phyloP scores from a whole-genome alignment of 192 early-diverging fungal genomes.

The Podila verticillata region DNA sequence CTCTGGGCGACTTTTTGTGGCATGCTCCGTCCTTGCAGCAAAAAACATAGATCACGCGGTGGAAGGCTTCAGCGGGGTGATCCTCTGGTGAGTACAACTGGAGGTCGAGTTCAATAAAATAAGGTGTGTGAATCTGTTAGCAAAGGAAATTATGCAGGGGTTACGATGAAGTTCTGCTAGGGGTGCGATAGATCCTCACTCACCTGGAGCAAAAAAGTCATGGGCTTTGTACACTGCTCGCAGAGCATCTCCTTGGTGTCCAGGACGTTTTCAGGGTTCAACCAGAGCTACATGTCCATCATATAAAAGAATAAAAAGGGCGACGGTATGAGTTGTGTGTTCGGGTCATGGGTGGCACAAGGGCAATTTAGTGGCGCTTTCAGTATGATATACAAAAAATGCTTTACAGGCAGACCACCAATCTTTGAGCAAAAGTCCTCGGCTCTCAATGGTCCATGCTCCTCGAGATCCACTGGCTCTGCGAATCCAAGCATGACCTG shows the following conservation, averaged over 20 bases:
- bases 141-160: no score
- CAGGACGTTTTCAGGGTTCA: constrained; percentile 77
- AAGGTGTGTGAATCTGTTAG: no score
- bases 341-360: background rate
- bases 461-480: constrained; percentile 67
- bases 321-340: no score
- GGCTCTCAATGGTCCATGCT: constrained; percentile 59
- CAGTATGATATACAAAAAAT: no score
- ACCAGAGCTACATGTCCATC: constrained; percentile 68
- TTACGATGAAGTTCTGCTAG: no score
- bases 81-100: constrained; percentile 95
- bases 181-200: constrained; percentile 15
- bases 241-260: constrained; percentile 69
- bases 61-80: constrained; percentile 84
- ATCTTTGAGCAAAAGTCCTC: constrained; percentile 86
- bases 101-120: no score
- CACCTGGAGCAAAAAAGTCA: constrained; percentile 87
- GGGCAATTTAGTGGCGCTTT: no score
- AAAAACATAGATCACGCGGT: constrained; percentile 92
- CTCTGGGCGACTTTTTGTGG: constrained; percentile 65
- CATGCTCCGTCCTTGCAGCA: constrained; percentile 90
- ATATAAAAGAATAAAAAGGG: constrained; percentile 1
- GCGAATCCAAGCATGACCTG: constrained; percentile 74
- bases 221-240: constrained; percentile 75
- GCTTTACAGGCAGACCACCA: constrained; percentile 81